A percentile compares a stretch with the other conserved stretches of the same genome.
These are phyloP conservation scores for Candida hungchunana DNA, from an alignment of 805 yeast species.

Conservation along the genomic window DNA sequence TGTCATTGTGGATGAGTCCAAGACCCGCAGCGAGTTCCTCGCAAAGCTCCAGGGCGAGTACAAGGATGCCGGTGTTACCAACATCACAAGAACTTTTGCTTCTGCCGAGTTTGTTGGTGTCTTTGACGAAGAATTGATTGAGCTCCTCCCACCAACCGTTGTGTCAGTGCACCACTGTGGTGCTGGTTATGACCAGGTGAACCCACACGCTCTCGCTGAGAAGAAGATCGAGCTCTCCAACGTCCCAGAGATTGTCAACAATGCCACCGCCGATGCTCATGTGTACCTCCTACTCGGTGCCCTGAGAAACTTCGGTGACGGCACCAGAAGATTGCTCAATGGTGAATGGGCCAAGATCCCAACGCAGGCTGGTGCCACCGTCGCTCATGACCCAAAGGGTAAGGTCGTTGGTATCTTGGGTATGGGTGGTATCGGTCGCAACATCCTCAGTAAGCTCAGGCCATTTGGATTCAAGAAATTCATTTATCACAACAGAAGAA, in stretches of 20 bases:
- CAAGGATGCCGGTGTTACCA: constrained; percentile 27
- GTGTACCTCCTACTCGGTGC: constrained; percentile 60
- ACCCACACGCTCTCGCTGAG: constrained; percentile 46
- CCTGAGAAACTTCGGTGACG: constrained; percentile 60
- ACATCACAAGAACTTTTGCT: constrained; percentile 49
- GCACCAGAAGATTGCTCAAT: constrained; percentile 46
- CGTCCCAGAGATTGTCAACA: constrained; percentile 62
- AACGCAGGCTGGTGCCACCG: constrained; percentile 53
- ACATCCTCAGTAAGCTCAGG: constrained; percentile 62
- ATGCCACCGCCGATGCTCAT: constrained; percentile 70
- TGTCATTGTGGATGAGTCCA: constrained; percentile 41
- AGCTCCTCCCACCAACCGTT: constrained; percentile 50
- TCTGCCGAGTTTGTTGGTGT: constrained; percentile 53
- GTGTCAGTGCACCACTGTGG: constrained; percentile 58
- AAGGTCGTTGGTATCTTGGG: constrained; percentile 79
- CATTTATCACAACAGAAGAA: constrained; percentile 66
- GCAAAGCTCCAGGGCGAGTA: constrained; percentile 31
- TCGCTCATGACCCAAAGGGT: constrained; percentile 74
- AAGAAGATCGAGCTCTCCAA: constrained; percentile 61
- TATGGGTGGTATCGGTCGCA: constrained; percentile 90
- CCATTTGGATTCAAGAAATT: constrained; percentile 76
- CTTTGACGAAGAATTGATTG: constrained; percentile 58
- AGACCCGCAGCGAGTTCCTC: constrained; percentile 34
- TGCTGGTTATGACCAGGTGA: constrained; percentile 76
- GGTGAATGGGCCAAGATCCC: constrained; percentile 59